A percentile compares a stretch with the other conserved stretches of the same genome.
phyloP scores from a whole-genome alignment of 2,329 filamentous ascomycete genomes.

The Talaromyces sp. region DNA sequence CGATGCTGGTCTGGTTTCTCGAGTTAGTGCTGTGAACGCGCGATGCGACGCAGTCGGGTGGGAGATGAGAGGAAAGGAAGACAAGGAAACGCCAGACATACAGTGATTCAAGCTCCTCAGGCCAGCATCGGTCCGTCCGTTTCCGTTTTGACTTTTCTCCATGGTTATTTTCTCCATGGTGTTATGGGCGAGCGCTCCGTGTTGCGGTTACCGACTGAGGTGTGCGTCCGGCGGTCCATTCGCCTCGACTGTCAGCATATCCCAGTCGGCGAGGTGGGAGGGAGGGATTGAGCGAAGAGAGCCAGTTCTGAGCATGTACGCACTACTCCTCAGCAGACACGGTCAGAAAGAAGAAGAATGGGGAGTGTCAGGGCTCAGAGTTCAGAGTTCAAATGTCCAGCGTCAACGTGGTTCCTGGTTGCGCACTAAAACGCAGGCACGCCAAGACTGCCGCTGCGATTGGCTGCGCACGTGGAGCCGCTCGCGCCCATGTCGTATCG shows the following conservation, averaged over 20 bases:
- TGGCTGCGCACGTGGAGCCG: not conserved
- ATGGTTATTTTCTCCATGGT: constrained; percentile 32
- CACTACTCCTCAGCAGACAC: not conserved
- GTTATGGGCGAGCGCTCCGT: constrained; percentile 12
- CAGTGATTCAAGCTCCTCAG: constrained; percentile 76
- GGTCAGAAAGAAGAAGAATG: not conserved
- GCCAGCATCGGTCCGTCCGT: constrained; percentile 40
- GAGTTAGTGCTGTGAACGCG: not conserved
- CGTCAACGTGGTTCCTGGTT: not conserved
- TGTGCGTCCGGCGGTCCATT: constrained; percentile 9
- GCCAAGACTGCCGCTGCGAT: not conserved
- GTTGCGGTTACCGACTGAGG: constrained; percentile 2
- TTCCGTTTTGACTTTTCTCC: not conserved
- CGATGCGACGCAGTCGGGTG: not conserved
- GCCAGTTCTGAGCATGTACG: not conserved
- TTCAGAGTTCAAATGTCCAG: not conserved
- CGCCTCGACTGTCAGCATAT: constrained; percentile 7
- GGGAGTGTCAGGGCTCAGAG: not conserved
- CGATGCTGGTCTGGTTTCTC: constrained; percentile 66
- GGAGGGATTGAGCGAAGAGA: not conserved
- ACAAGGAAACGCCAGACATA: constrained; percentile 22
- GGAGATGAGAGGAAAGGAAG: not conserved
- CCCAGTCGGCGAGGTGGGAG: not conserved
- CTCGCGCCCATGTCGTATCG: not conserved
- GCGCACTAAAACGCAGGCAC: not conserved